A percentile compares a stretch with the other conserved stretches of the same genome.
phyloP scores from a whole-genome alignment of 352 stramenopile genomes.

The Pythium insidiosum region DNA sequence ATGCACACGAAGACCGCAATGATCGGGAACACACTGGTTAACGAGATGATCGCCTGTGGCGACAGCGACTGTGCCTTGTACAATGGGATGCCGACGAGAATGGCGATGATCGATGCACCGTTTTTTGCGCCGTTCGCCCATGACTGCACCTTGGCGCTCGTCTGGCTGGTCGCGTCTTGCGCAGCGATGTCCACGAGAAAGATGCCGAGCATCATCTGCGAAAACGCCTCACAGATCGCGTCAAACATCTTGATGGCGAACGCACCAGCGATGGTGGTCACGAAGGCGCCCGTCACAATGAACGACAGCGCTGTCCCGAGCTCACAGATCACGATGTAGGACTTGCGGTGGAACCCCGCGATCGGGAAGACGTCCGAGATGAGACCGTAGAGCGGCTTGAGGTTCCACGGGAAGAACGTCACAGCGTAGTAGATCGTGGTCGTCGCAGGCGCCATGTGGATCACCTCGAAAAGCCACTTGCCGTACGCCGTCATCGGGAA shows the following conservation, averaged over 20 bases:
- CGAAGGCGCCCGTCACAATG: slow-evolving; percentile 39
- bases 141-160: slow-evolving; percentile 58
- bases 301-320: slow-evolving; percentile 43
- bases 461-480: slow-evolving; percentile 66
- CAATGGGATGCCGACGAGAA: slow-evolving; percentile 56
- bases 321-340: slow-evolving; percentile 75
- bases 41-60: slow-evolving; percentile 48
- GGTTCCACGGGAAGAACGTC: slow-evolving; percentile 80
- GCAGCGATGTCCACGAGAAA: slow-evolving; percentile 61
- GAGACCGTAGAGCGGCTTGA: slow-evolving; percentile 78
- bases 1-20: slow-evolving; percentile 39
- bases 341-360: slow-evolving; percentile 71
- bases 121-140: slow-evolving; percentile 66
- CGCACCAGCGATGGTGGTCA: slow-evolving; percentile 42
- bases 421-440: slow-evolving; percentile 78
- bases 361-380: slow-evolving; percentile 71
- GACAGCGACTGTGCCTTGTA: slow-evolving; percentile 46
- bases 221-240: slow-evolving; percentile 63
- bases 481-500: slow-evolving; percentile 77
- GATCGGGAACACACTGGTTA: slow-evolving; percentile 50
- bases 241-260: slow-evolving; percentile 69
- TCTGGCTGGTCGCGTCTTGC: slow-evolving; percentile 41
- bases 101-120: slow-evolving; percentile 42
- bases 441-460: slow-evolving; percentile 70
- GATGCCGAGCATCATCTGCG: slow-evolving; percentile 77